A percentile compares a stretch with the other conserved stretches of the same genome.
phyloP scores from a whole-genome alignment of 2,329 filamentous ascomycete genomes.

The Exophiala mesophila region DNA sequence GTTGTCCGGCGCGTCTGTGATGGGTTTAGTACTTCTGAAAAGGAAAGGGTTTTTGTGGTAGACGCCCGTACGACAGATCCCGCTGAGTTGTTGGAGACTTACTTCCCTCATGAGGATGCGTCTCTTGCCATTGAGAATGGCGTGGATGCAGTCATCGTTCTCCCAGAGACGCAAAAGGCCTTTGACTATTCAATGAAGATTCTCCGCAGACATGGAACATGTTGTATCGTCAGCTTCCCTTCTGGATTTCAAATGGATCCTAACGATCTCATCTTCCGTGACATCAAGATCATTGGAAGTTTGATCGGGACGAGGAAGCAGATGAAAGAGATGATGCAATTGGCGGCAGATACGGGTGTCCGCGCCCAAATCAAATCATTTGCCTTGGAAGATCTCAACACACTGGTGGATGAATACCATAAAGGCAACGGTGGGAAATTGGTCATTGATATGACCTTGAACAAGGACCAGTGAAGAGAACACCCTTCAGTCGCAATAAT shows the following conservation, averaged over 20 bases:
- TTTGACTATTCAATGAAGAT: slow-evolving; percentile 46
- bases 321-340: slow-evolving; percentile 25
- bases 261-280: slow-evolving; percentile 25
- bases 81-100: too few relatives aligned
- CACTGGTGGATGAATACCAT: slow-evolving; percentile 36
- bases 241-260: slow-evolving; percentile 25
- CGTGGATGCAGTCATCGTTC: slow-evolving; percentile 43
- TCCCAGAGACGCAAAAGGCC: slow-evolving; percentile 44
- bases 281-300: slow-evolving; percentile 25
- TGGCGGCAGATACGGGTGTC: slow-evolving; percentile 19
- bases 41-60: slow-evolving; percentile 33
- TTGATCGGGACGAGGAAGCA: slow-evolving; percentile 22
- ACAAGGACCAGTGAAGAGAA: too few relatives aligned
- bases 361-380: slow-evolving; percentile 20
- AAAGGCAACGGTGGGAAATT: slow-evolving; percentile 43
- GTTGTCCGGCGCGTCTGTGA: slow-evolving; percentile 26
- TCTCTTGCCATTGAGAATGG: slow-evolving; percentile 36
- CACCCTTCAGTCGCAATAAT: too few relatives aligned
- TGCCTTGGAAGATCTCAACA: slow-evolving; percentile 24
- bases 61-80: slow-evolving; percentile 30
- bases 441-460: slow-evolving; percentile 40
- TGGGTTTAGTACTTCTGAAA: slow-evolving; percentile 16
- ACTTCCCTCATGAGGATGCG: too few relatives aligned
- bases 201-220: slow-evolving; percentile 42
- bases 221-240: slow-evolving; percentile 45